Evolutionary conservation across 805 yeast genomes (phyloP).

Genomic region (Candida montana): DNA sequence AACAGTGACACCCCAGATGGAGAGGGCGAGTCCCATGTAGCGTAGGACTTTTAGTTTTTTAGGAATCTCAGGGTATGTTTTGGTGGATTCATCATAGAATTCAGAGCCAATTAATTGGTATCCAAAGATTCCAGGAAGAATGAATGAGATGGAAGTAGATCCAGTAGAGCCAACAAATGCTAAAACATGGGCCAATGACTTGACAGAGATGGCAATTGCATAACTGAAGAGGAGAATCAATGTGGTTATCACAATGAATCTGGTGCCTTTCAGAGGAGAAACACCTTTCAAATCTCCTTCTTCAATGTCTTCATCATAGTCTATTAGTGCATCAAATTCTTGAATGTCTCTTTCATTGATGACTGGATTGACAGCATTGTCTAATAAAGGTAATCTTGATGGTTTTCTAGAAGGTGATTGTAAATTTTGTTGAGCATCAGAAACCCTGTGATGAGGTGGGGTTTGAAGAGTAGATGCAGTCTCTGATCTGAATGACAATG

Average conservation of each 20-base stretch:
- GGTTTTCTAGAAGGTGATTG: slow-evolving; percentile 4
- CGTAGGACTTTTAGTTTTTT: slow-evolving; percentile 26
- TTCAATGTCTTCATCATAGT: slow-evolving; percentile 27
- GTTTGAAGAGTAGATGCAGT: slow-evolving; percentile 1
- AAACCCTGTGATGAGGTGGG: too few relatives aligned
- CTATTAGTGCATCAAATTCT: slow-evolving; percentile 10
- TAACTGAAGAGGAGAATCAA: slow-evolving; percentile 52
- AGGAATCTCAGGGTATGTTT: slow-evolving; percentile 26
- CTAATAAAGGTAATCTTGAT: slow-evolving; percentile 5
- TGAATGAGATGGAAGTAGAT: slow-evolving; percentile 85
- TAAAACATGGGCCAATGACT: slow-evolving; percentile 73
- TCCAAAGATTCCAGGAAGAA: slow-evolving; percentile 84
- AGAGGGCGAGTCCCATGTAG: slow-evolving; percentile 32
- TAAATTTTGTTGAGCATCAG: too few relatives aligned
- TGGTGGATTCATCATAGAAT: slow-evolving; percentile 24
- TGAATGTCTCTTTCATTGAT: background rate
- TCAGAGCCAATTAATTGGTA: slow-evolving; percentile 61
- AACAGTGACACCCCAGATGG: slow-evolving; percentile 45
- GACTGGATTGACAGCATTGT: background rate
- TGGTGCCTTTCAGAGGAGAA: slow-evolving; percentile 26
- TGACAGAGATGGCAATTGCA: slow-evolving; percentile 56
- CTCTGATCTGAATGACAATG: slow-evolving; percentile 8
- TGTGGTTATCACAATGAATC: slow-evolving; percentile 49
- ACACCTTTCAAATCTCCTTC: slow-evolving; percentile 24
- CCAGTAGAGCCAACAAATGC: slow-evolving; percentile 93